phyloP scores from a whole-genome alignment of 257 asterid species.

The Rhazya stricta region DNA sequence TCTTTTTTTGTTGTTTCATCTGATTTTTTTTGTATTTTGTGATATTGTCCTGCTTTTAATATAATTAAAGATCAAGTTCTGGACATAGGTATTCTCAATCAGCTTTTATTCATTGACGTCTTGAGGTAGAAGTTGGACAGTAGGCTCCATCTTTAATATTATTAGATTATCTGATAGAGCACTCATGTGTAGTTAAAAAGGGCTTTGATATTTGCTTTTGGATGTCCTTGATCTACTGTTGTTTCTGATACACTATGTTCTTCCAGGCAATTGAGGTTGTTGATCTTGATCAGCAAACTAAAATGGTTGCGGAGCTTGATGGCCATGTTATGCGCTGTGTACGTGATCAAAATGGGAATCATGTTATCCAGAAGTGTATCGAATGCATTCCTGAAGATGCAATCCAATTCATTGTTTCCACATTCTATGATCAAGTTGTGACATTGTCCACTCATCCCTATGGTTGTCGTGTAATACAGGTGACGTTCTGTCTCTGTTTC shows the following conservation, averaged over 20 bases:
- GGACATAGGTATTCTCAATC: background rate
- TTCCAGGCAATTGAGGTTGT: constrained; percentile 72
- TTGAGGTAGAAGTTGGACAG: background rate
- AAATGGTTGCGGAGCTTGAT: constrained; percentile 75
- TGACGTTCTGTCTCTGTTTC: constrained; percentile 3
- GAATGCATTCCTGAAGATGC: constrained; percentile 67
- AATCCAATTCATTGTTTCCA: constrained; percentile 57
- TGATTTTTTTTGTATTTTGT: background rate
- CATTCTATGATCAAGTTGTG: constrained; percentile 62
- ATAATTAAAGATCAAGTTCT: background rate
- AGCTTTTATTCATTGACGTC: background rate
- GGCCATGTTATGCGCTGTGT: constrained; percentile 78
- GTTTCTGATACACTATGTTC: background rate
- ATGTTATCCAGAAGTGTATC: constrained; percentile 82
- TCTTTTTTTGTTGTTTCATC: background rate
- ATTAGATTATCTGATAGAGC: background rate
- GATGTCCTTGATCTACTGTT: background rate
- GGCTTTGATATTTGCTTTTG: constrained; percentile 1
- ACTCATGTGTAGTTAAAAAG: background rate
- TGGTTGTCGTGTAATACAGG: constrained; percentile 93
- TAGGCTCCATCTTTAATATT: background rate
- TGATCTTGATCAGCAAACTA: constrained; percentile 60
- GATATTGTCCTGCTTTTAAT: background rate
- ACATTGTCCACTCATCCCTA: constrained; percentile 75
- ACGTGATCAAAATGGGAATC: constrained; percentile 87